Percentiles rank a stretch among this genome's conserved stretches.
Conservation (phyloP, 2,329 filamentous ascomycete species). For the Aquanectria penicillioides region DNA sequence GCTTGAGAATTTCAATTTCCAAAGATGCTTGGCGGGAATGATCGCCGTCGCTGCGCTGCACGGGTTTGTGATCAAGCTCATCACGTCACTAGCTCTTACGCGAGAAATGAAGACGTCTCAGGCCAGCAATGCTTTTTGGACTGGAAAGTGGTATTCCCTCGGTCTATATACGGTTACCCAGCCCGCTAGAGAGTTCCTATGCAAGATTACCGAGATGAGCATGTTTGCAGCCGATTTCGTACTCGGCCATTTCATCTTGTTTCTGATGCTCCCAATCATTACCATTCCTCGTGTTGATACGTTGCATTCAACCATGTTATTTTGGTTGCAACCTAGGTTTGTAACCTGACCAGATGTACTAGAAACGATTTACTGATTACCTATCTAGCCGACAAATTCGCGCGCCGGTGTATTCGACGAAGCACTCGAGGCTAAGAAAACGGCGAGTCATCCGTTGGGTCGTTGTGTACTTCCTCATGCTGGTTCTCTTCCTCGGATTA, state of each 20-base stretch:
- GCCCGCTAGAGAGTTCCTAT: constrained; percentile 95
- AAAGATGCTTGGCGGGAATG: constrained; percentile 86
- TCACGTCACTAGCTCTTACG: constrained; percentile 85
- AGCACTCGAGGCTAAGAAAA: constrained; percentile 95
- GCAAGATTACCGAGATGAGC: constrained; percentile 97
- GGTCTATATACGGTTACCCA: constrained; percentile 97
- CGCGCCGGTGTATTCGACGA: constrained; percentile 97
- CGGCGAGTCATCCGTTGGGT: constrained; percentile 94
- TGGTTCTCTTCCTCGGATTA: constrained; percentile 85
- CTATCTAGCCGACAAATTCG: constrained; percentile 99
- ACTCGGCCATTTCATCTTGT: constrained; percentile 88
- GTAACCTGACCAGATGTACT: too few relatives aligned
- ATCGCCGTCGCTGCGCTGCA: constrained; percentile 91
- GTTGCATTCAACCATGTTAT: constrained; percentile 97
- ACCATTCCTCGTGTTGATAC: constrained; percentile 91
- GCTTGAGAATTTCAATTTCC: constrained; percentile 87
- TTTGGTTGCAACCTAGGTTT: constrained; percentile 98
- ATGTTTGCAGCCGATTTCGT: constrained; percentile 97
- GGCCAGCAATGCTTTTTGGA: constrained; percentile 99
- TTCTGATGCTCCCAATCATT: constrained; percentile 90
- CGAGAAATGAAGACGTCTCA: constrained; percentile 96
- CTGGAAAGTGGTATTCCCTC: constrained; percentile 99
- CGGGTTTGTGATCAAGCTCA: constrained; percentile 94
- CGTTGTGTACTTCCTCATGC: constrained; percentile 88
- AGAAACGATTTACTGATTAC: too few relatives aligned